phyloP scores from a whole-genome alignment of 2,329 filamentous ascomycete species.

The Colletotrichum eleusines region DNA sequence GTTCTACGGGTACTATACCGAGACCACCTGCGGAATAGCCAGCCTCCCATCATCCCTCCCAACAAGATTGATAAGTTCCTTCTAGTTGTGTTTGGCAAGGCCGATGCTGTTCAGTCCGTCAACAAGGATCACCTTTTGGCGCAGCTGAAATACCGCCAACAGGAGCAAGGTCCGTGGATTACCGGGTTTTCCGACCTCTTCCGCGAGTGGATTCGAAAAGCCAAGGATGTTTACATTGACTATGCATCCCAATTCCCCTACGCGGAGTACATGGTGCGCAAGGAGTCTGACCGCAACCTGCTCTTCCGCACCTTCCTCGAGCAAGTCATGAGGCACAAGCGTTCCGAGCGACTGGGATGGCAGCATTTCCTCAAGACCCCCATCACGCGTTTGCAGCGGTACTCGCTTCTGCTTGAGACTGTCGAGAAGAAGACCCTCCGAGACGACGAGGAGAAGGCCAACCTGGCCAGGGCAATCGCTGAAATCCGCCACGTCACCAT shows the following conservation, averaged over 20 bases:
- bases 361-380: slow-evolving; percentile 94
- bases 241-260: slow-evolving; percentile 91
- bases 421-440: slow-evolving; percentile 86
- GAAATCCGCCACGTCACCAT: slow-evolving; percentile 91
- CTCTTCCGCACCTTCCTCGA: slow-evolving; percentile 90
- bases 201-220: slow-evolving; percentile 97
- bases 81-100: slow-evolving; percentile 87
- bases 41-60: slow-evolving; percentile 84
- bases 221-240: slow-evolving; percentile 87
- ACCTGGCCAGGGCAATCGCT: slow-evolving; percentile 84
- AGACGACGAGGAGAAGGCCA: slow-evolving; percentile 91
- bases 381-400: slow-evolving; percentile 92
- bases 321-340: slow-evolving; percentile 80
- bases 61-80: slow-evolving; percentile 85
- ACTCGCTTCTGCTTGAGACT: slow-evolving; percentile 84
- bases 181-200: slow-evolving; percentile 96
- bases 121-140: slow-evolving; percentile 94
- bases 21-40: slow-evolving; percentile 78
- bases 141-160: slow-evolving; percentile 95
- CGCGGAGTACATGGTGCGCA: slow-evolving; percentile 84
- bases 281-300: slow-evolving; percentile 86
- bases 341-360: slow-evolving; percentile 88
- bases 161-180: slow-evolving; percentile 96
- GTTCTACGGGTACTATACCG: slow-evolving; percentile 88
- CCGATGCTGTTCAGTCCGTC: slow-evolving; percentile 87